Conservation (phyloP, 1,284 basidiomycete genomes). For the Melampsora americana region DNA sequence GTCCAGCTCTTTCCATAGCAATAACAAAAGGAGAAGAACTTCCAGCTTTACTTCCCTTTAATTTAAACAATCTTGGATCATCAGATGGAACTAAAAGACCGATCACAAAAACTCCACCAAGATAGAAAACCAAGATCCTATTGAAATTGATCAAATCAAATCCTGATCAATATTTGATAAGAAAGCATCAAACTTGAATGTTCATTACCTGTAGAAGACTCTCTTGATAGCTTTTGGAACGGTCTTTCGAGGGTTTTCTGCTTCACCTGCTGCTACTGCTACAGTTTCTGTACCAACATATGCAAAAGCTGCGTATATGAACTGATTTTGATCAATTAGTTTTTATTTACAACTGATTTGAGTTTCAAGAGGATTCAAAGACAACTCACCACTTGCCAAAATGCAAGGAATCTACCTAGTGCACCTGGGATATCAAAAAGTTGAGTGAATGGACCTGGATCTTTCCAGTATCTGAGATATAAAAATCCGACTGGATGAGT, state of each 20-base stretch:
- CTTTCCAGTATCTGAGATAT: constrained; percentile 65
- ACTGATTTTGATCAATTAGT: constrained; percentile 54
- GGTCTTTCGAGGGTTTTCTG: constrained; percentile 13
- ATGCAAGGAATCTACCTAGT: constrained; percentile 59
- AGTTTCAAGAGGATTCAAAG: constrained; percentile 1
- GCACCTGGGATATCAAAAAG: constrained; percentile 58
- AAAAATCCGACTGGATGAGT: constrained; percentile 64
- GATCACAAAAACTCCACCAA: constrained; percentile 50
- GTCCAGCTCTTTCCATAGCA: constrained; percentile 47
- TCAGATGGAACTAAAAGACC: constrained; percentile 50
- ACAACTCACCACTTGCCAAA: constrained; percentile 48
- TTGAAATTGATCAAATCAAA: constrained; percentile 51
- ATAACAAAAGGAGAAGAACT: constrained; percentile 50
- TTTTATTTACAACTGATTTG: not conserved
- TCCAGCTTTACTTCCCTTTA: constrained; percentile 43
- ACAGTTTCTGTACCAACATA: constrained; percentile 31
- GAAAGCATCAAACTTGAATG: too few species aligned
- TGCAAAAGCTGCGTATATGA: not conserved
- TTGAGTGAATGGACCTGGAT: constrained; percentile 62
- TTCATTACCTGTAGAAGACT: constrained; percentile 18
- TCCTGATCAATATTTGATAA: constrained; percentile 47
- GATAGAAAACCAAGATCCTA: constrained; percentile 52
- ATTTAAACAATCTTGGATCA: constrained; percentile 45
- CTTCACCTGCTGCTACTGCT: constrained; percentile 12
- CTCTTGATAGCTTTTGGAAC: constrained; percentile 28